Conservation (phyloP, 257 asterid genomes). For the Paulownia fortunei region DNA sequence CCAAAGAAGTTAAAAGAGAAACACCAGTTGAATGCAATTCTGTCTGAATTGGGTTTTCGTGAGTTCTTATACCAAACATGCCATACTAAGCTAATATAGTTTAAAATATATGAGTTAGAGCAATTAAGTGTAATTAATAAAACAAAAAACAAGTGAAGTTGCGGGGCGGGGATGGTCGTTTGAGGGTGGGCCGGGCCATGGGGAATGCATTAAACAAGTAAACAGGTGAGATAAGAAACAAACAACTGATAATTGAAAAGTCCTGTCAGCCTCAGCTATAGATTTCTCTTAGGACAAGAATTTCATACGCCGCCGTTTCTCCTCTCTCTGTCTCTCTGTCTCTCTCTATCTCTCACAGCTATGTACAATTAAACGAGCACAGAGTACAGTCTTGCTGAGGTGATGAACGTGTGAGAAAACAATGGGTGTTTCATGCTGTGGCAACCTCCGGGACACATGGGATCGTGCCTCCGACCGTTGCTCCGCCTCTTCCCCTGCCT, state of each 20-base stretch:
- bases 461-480: slow-evolving; percentile 76
- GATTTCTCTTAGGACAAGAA: slow-evolving; percentile 14
- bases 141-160: not conserved
- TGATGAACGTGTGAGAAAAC: slow-evolving; percentile 44
- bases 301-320: slow-evolving; percentile 33
- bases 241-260: slow-evolving; percentile 19
- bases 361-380: slow-evolving; percentile 40
- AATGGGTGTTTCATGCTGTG: slow-evolving; percentile 73
- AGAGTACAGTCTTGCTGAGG: slow-evolving; percentile 31
- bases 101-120: too few relatives aligned
- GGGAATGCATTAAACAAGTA: not conserved
- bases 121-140: not conserved
- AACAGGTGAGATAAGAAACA: not conserved
- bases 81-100: too few relatives aligned
- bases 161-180: not conserved
- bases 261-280: not conserved
- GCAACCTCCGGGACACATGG: slow-evolving; percentile 57
- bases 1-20: too few relatives aligned
- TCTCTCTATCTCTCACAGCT: not conserved
- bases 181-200: too few relatives aligned
- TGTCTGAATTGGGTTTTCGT: too few relatives aligned
- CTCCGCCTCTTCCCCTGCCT: slow-evolving; percentile 81
- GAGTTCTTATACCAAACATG: too few relatives aligned
- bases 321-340: not conserved
- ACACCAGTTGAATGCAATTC: too few relatives aligned